phyloP scores from a whole-genome alignment of 2,329 filamentous ascomycete species.

The Aspergillus amoenus region DNA sequence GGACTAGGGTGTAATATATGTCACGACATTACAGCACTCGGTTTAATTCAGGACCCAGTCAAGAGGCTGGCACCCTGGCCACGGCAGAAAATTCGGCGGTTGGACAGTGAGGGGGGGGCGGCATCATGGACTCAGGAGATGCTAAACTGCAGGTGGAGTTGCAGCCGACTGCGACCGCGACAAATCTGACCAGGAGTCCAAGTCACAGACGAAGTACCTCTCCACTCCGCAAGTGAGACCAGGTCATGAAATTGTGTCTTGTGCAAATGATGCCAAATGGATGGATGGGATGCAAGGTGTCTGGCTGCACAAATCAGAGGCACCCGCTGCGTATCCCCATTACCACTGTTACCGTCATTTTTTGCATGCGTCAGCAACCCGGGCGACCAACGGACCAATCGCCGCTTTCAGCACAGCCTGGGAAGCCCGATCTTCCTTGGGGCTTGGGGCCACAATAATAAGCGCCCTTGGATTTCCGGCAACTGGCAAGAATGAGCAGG shows the following conservation, averaged over 20 bases:
- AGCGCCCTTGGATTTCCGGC: background rate
- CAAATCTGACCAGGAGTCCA: background rate
- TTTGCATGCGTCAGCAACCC: slow-evolving; percentile 12
- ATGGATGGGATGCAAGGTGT: slow-evolving; percentile 4
- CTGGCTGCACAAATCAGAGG: slow-evolving; percentile 2
- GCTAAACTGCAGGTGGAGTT: slow-evolving; percentile 1
- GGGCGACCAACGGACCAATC: slow-evolving; percentile 8
- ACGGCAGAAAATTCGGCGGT: slow-evolving; percentile 12
- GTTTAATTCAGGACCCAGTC: background rate
- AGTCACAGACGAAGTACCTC: slow-evolving; percentile 9
- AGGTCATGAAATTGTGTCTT: slow-evolving; percentile 5
- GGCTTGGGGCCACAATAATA: background rate
- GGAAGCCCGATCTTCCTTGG: background rate
- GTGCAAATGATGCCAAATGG: background rate
- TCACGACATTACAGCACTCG: background rate
- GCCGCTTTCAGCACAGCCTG: slow-evolving; percentile 3
- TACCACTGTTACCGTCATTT: background rate
- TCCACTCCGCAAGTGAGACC: slow-evolving; percentile 6
- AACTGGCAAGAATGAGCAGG: background rate
- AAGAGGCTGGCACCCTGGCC: background rate
- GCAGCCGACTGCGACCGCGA: background rate
- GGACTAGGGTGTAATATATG: background rate
- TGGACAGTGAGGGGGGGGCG: slow-evolving; percentile 6
- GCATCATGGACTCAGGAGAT: background rate
- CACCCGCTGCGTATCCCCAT: background rate